Conservation (phyloP, 176 grass and related monocot species). For the Avena insularis region DNA sequence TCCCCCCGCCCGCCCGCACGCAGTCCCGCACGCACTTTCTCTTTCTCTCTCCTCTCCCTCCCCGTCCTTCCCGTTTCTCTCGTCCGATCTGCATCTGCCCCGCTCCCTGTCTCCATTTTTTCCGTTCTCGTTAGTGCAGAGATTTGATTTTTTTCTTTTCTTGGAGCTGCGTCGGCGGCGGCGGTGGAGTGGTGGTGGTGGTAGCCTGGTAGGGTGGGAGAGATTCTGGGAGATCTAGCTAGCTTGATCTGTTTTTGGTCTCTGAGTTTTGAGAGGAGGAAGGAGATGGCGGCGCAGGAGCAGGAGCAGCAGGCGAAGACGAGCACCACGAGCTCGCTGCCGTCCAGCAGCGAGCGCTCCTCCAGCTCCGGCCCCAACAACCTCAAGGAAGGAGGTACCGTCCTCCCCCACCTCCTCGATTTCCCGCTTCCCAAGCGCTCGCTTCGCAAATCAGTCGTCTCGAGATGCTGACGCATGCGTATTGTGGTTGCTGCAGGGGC, state of each 20-base stretch:
- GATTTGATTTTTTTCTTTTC: slow-evolving; percentile 31
- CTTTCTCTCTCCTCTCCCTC: background rate
- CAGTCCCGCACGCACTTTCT: slow-evolving; percentile 18
- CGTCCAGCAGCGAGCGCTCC: slow-evolving; percentile 81
- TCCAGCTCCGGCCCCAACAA: slow-evolving; percentile 76
- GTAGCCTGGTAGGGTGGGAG: background rate
- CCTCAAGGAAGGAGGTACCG: slow-evolving; percentile 61
- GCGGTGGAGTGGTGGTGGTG: background rate
- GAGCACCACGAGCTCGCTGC: slow-evolving; percentile 74
- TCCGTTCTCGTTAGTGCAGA: slow-evolving; percentile 5
- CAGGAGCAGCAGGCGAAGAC: slow-evolving; percentile 63
- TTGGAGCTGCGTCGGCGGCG: background rate
- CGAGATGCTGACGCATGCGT: slow-evolving; percentile 14
- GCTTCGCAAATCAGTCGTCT: background rate
- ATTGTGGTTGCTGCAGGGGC: slow-evolving; percentile 35
- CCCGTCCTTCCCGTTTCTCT: slow-evolving; percentile 6
- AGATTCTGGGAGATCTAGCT: slow-evolving; percentile 46
- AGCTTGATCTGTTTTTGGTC: slow-evolving; percentile 30
- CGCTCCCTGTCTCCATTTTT: background rate
- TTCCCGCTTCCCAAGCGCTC: background rate
- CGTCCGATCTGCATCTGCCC: slow-evolving; percentile 56
- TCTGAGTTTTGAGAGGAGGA: background rate
- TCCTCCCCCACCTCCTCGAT: background rate
- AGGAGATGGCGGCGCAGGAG: slow-evolving; percentile 48
- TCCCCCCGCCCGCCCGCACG: background rate